A percentile compares a stretch with the other conserved stretches of the same genome.
phyloP scores from a whole-genome alignment of 306 rosid species.

The Cucurbita pepo region DNA sequence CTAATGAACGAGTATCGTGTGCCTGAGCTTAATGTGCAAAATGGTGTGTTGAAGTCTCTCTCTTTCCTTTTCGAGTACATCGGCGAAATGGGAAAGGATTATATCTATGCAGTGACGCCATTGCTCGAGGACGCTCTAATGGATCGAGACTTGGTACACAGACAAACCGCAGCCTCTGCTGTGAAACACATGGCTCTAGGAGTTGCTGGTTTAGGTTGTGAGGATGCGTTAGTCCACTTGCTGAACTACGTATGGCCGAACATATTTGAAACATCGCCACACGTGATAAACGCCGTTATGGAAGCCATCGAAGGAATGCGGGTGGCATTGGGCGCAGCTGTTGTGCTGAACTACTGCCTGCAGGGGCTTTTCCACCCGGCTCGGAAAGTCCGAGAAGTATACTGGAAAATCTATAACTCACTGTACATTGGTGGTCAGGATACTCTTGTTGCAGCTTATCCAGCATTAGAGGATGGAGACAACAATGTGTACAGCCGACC shows the following conservation, averaged over 20 bases:
- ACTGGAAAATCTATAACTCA: conserved; percentile 67
- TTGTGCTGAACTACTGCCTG: conserved; percentile 67
- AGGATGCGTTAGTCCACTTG: conserved; percentile 73
- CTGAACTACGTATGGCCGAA: conserved; percentile 91
- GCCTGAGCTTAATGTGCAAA: conserved; percentile 91
- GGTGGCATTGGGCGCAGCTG: conserved; percentile 84
- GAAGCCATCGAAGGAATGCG: conserved; percentile 98
- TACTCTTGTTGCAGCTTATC: conserved; percentile 64
- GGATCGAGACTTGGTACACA: conserved; percentile 90
- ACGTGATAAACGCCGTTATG: conserved; percentile 90
- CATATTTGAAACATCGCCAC: conserved; percentile 91
- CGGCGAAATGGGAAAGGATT: conserved; percentile 98
- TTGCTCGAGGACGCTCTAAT: conserved; percentile 90
- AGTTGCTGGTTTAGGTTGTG: conserved; percentile 96
- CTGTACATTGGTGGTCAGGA: conserved; percentile 65
- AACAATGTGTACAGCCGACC: conserved; percentile 42
- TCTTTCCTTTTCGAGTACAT: conserved; percentile 92
- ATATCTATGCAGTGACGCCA: conserved; percentile 89
- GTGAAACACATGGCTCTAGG: conserved; percentile 98
- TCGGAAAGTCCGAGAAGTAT: conserved; percentile 64
- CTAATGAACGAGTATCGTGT: conserved; percentile 93
- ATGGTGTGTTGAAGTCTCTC: conserved; percentile 82
- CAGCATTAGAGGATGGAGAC: conserved; percentile 48
- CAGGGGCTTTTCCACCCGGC: conserved; percentile 75
- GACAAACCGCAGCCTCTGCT: conserved; percentile 97